A percentile compares a stretch with the other conserved stretches of the same genome.
phyloP scores from a whole-genome alignment of 2,329 filamentous ascomycete species.

The Ophiocordyceps sinensis region DNA sequence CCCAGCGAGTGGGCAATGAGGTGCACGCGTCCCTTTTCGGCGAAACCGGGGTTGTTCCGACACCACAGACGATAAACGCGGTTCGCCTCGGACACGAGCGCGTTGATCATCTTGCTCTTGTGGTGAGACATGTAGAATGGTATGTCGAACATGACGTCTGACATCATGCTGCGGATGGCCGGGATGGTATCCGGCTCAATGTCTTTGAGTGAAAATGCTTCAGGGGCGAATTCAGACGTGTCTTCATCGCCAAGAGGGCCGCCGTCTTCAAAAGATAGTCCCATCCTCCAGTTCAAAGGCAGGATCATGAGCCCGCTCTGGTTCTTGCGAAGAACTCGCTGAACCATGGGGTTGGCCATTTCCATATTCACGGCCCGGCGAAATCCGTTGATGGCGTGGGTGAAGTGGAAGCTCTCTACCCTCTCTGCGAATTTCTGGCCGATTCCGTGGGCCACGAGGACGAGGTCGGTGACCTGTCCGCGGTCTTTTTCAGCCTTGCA shows the following conservation, averaged over 20 bases:
- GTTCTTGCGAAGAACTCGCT: constrained; percentile 56
- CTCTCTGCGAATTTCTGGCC: constrained; percentile 91
- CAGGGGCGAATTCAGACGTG: constrained; percentile 35
- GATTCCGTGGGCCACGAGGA: constrained; percentile 88
- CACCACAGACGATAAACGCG: constrained; percentile 95
- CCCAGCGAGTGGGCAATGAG: constrained; percentile 87
- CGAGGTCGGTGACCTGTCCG: constrained; percentile 68
- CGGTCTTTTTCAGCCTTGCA: constrained; percentile 49
- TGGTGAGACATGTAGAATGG: constrained; percentile 96
- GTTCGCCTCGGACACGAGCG: constrained; percentile 81
- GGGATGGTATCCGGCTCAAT: constrained; percentile 87
- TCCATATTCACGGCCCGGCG: constrained; percentile 77
- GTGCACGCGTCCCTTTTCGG: constrained; percentile 70
- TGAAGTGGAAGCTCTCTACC: constrained; percentile 94
- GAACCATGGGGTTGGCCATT: constrained; percentile 59
- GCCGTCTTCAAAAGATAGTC: constrained; percentile 73
- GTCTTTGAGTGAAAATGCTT: constrained; percentile 58
- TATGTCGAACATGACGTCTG: constrained; percentile 96
- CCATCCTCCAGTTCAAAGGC: constrained; percentile 87
- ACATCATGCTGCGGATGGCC: constrained; percentile 84
- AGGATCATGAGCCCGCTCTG: constrained; percentile 87
- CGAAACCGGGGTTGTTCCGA: constrained; percentile 78
- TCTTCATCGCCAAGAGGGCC: constrained; percentile 43
- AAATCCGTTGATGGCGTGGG: constrained; percentile 86
- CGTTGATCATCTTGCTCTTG: constrained; percentile 86